These are phyloP conservation scores for Amauroascus niger DNA, from an alignment of 2,329 filamentous ascomycete species.

Conservation along the genomic window DNA sequence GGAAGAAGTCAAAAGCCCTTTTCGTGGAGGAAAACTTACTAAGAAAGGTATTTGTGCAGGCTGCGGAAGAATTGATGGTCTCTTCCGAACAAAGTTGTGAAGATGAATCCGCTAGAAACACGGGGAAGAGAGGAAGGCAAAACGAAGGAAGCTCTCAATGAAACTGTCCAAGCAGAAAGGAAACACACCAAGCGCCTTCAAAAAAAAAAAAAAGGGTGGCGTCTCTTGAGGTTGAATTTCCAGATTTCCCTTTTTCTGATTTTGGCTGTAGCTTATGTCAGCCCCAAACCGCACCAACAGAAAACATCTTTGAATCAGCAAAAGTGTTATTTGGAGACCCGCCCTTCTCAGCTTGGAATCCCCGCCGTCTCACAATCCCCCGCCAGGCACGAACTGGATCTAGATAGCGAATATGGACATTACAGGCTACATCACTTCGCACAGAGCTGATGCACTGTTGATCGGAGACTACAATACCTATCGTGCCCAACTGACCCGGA, in stretches of 20 bases:
- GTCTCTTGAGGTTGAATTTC: constrained; percentile 2
- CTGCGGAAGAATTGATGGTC: not conserved
- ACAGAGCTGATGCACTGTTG: constrained; percentile 72
- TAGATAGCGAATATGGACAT: constrained; percentile 60
- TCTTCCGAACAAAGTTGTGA: not conserved
- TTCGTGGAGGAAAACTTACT: not conserved
- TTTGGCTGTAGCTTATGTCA: too few species aligned
- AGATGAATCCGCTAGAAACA: not conserved
- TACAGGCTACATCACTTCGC: constrained; percentile 69
- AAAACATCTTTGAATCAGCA: too few species aligned
- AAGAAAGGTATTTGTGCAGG: not conserved
- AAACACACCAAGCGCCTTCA: not conserved
- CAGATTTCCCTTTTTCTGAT: too few species aligned
- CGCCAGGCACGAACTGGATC: too few species aligned
- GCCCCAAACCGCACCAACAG: too few species aligned
- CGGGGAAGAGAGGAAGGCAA: not conserved
- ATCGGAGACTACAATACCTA: constrained; percentile 85
- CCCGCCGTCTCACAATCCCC: not conserved
- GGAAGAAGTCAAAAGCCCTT: not conserved
- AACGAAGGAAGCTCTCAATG: not conserved
- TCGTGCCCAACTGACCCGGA: constrained; percentile 65
- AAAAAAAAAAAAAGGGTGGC: too few species aligned
- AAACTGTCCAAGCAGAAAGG: not conserved
- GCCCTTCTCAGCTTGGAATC: too few species aligned
- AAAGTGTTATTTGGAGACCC: too few species aligned